Evolutionary conservation across 768 basidiomycete species (phyloP), one percentile per base, ranked within the genome.

Genomic region (Lactifluus piperatus): DNA sequence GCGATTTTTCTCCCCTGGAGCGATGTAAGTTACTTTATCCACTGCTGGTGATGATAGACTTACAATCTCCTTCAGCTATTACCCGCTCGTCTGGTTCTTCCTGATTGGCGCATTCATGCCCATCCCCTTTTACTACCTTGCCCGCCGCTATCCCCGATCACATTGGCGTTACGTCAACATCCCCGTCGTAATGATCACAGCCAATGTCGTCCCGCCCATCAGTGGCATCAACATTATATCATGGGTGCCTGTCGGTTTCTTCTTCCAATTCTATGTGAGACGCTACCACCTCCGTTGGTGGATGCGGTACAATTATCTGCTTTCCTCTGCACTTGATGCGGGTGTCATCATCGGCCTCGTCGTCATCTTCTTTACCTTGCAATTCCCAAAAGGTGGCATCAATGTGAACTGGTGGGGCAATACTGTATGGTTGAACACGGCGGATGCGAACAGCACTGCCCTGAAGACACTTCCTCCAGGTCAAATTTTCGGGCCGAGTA

Each of bases 241-340:
- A 0, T 95, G 88, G 88, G 74, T 83, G 46, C 54, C 87, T 32
- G 78, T 77, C 22, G 92, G 93, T 30, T 92, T 89, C 74, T 71
- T 93, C 71, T 97, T 97, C 84, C 94, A 91, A 74, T 91, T 77
- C 73, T 77, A 79, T 71, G 76, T 90, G 67, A 85, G 90, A 57
- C 83, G 88, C 61, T 82, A 74, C 72, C 85, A 79, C 72, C 79
- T 80, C 75, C 65, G 73, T 54, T 78, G 78, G 77, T 79, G 78
- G 78, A 71, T 88, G 82, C 83, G 88, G 46, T 93, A 91, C 81
- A 94, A 94, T 76, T 92, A 93, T 72, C 82, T 92, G 65, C 79
- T 91, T 26, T 85, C 88, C 20, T n/a, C n/a, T n/a, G n/a, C n/a
- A n/a, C n/a, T n/a, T n/a, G n/a, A n/a, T n/a, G n/a, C n/a, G n/a